phyloP scores from a whole-genome alignment of 768 basidiomycete genomes.

The Trametes cinnabarina region DNA sequence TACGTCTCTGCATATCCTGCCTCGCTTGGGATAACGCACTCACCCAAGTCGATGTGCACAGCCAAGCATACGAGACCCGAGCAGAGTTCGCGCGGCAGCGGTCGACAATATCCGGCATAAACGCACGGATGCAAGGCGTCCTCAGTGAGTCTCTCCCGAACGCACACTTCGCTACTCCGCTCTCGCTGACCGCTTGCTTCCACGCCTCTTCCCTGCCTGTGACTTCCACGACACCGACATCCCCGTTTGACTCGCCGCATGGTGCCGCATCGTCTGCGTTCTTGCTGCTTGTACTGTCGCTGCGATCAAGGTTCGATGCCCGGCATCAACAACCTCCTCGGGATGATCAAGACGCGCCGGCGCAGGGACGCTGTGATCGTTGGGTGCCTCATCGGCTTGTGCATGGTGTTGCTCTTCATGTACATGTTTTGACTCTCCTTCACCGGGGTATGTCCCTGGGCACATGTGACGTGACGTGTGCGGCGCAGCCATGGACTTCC shows the following conservation, averaged over 20 bases:
- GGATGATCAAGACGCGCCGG: slow-evolving; percentile 90
- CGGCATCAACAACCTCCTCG: slow-evolving; percentile 87
- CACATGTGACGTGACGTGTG: neutral
- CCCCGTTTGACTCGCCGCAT: neutral
- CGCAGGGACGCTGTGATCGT: slow-evolving; percentile 88
- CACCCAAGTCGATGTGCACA: slow-evolving; percentile 30
- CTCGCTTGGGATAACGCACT: neutral
- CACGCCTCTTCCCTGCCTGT: no score
- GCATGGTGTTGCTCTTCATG: slow-evolving; percentile 59
- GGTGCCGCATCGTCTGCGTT: neutral
- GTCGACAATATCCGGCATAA: slow-evolving; percentile 70
- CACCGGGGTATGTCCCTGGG: neutral
- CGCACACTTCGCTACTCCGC: neutral
- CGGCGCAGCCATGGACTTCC: neutral
- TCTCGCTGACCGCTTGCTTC: neutral
- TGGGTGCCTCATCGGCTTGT: slow-evolving; percentile 84
- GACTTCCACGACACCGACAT: neutral
- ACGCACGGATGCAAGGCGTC: slow-evolving; percentile 79
- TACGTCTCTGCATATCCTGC: slow-evolving; percentile 36
- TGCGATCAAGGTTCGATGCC: slow-evolving; percentile 71
- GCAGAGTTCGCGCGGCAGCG: slow-evolving; percentile 88
- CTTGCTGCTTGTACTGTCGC: neutral
- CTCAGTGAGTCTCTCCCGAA: slow-evolving; percentile 55
- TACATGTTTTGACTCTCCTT: slow-evolving; percentile 39
- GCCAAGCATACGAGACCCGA: slow-evolving; percentile 96